Evolutionary conservation across 257 asterid genomes (phyloP).

Genomic region (Rehmannia glutinosa): DNA sequence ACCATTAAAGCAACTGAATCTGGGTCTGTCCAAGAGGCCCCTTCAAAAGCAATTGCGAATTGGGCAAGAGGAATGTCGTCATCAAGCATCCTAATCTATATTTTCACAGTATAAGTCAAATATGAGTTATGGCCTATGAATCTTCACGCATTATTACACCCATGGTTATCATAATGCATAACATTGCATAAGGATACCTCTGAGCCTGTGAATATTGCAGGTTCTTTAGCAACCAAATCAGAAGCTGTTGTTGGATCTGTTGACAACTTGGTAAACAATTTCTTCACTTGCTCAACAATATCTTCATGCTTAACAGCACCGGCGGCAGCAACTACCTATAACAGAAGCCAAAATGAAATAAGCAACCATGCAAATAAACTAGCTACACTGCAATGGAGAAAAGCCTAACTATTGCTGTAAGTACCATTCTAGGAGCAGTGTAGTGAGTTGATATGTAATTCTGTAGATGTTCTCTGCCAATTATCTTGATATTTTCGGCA

Average conservation of each 20-base stretch:
- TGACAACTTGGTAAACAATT: constrained; percentile 60
- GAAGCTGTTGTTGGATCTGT: constrained; percentile 52
- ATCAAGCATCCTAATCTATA: constrained; percentile 71
- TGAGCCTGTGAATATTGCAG: constrained; percentile 84
- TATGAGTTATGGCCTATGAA: neutral
- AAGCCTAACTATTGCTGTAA: neutral
- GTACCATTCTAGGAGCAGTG: constrained; percentile 77
- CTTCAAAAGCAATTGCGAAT: constrained; percentile 87
- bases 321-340: constrained; percentile 70
- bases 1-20: constrained; percentile 80
- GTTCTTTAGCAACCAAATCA: constrained; percentile 61
- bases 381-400: neutral
- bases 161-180: constrained; percentile 1
- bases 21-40: constrained; percentile 92
- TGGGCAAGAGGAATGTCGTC: constrained; percentile 79
- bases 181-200: constrained; percentile 59
- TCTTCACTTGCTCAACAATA: constrained; percentile 65
- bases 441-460: constrained; percentile 72
- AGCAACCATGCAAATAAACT: neutral
- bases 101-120: constrained; percentile 9
- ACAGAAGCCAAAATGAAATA: constrained; percentile 3
- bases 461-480: constrained; percentile 45
- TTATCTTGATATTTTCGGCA: constrained; percentile 61
- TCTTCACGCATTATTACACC: constrained; percentile 9
- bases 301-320: constrained; percentile 93